Evolutionary conservation across 2,329 filamentous ascomycete genomes (phyloP).

Genomic region (Colletotrichum cereale): DNA sequence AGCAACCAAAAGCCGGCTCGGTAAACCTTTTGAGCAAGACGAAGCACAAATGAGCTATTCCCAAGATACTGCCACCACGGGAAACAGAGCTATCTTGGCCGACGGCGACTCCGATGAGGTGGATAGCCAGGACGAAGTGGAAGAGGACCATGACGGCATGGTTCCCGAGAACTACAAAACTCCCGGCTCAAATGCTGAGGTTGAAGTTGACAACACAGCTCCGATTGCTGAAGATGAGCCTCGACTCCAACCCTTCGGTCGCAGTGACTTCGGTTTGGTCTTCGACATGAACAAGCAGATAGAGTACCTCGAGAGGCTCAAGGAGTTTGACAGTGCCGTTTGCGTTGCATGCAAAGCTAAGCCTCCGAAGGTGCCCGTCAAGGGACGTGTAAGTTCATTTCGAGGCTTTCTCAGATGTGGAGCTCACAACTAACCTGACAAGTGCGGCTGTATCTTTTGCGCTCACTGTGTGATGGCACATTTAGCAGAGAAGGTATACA

Average conservation of each 20-base stretch:
- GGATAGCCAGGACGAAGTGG: not conserved
- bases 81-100: not conserved
- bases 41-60: not conserved
- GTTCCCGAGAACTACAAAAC: not conserved
- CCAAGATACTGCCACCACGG: not conserved
- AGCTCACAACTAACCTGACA: not conserved
- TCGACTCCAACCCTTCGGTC: conserved; percentile 13
- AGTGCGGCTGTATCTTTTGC: conserved; percentile 54
- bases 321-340: not conserved
- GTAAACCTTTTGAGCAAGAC: not conserved
- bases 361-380: not conserved
- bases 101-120: not conserved
- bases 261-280: conserved; percentile 39
- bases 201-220: not conserved
- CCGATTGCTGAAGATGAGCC: not conserved
- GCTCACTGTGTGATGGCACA: conserved; percentile 38
- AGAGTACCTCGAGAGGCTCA: conserved; percentile 34
- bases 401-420: no score
- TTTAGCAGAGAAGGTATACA: not conserved
- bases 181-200: no score
- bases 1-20: not conserved
- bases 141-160: conserved; percentile 23
- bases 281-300: conserved; percentile 43
- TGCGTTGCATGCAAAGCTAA: not conserved
- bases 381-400: not conserved